Conservation (phyloP, 2,329 filamentous ascomycete species). For the Aspergillus sp. region DNA sequence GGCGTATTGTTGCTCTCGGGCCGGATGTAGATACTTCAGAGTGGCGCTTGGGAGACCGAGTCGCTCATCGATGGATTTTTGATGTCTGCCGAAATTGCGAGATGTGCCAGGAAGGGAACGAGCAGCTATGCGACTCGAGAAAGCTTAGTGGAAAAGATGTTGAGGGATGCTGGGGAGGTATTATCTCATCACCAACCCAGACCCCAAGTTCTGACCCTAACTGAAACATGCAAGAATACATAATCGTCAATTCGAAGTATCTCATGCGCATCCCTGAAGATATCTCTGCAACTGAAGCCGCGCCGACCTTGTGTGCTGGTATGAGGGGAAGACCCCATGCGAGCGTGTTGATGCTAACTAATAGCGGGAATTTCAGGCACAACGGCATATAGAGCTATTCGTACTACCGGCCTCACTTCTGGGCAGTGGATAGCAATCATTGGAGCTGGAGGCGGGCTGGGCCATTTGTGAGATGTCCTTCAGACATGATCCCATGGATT, state of each 20-base stretch:
- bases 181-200: no score
- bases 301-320: not conserved
- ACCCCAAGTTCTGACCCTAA: no score
- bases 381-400: not conserved
- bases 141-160: not conserved
- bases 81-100: not conserved
- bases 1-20: not conserved
- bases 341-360: not conserved
- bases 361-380: not conserved
- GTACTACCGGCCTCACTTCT: not conserved
- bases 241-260: not conserved
- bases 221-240: not conserved
- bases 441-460: not conserved
- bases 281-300: not conserved
- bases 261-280: not conserved
- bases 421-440: not conserved
- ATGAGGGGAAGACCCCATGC: not conserved
- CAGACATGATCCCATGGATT: not conserved
- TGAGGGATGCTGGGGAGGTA: not conserved
- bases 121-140: not conserved
- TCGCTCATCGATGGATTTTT: not conserved
- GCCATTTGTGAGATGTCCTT: not conserved
- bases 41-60: not conserved
- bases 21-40: not conserved
- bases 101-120: not conserved